Conservation (phyloP, 2,329 filamentous ascomycete genomes). For the Knufia fluminis region DNA sequence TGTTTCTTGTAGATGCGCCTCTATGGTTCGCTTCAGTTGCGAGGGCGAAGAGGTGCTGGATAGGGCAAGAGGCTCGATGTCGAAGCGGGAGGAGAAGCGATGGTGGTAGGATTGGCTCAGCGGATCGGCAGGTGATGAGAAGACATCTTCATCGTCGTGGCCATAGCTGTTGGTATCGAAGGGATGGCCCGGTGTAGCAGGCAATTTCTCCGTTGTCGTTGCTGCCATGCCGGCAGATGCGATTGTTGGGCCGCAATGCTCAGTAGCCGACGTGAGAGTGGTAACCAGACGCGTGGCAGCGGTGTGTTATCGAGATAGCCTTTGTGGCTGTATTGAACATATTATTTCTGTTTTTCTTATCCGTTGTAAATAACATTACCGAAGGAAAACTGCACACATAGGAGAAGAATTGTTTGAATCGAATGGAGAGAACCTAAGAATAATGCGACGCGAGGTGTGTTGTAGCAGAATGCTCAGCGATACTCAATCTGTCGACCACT, state of each 20-base stretch:
- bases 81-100: constrained; percentile 68
- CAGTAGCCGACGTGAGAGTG: not conserved
- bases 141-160: constrained; percentile 33
- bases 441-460: not conserved
- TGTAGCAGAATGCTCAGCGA: not conserved
- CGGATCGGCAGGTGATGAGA: constrained; percentile 28
- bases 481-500: too few species aligned
- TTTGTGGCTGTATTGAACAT: not conserved
- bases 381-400: constrained; percentile 1
- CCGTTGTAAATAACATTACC: constrained; percentile 1
- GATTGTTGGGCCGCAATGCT: too few species aligned
- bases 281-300: not conserved
- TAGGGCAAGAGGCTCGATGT: constrained; percentile 67
- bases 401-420: not conserved
- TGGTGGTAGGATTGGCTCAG: constrained; percentile 39
- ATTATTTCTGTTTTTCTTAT: not conserved
- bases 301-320: not conserved
- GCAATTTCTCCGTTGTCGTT: not conserved
- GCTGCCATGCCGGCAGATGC: constrained; percentile 5
- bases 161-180: not conserved
- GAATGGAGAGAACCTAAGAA: not conserved
- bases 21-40: constrained; percentile 78
- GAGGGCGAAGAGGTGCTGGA: constrained; percentile 69
- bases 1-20: constrained; percentile 87
- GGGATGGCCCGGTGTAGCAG: not conserved